Evolutionary conservation across 805 yeast species (phyloP).

Genomic region (Candida orba): DNA sequence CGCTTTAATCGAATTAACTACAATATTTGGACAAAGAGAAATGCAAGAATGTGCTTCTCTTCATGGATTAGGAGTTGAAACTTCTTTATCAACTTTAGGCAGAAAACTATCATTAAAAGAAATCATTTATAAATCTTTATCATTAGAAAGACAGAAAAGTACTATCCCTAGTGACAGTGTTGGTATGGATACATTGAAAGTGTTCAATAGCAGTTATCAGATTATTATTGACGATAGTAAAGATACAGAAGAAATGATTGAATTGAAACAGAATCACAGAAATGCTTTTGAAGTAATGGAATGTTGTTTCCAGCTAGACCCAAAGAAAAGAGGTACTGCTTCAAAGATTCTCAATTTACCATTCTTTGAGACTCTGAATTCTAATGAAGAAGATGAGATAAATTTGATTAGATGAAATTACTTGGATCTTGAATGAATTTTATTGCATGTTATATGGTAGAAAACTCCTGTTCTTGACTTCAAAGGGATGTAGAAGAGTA

Average conservation of each 20-base stretch:
- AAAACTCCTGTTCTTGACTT: no score
- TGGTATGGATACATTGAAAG: slow-evolving; percentile 54
- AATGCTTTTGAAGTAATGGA: slow-evolving; percentile 22
- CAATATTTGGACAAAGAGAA: slow-evolving; percentile 68
- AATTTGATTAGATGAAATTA: background rate
- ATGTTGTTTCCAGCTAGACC: slow-evolving; percentile 68
- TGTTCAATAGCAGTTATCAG: slow-evolving; percentile 1
- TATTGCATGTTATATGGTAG: background rate
- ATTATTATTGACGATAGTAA: slow-evolving; percentile 17
- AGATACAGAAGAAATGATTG: slow-evolving; percentile 2
- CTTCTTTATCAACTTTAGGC: slow-evolving; percentile 46
- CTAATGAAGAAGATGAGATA: slow-evolving; percentile 6
- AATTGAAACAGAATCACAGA: slow-evolving; percentile 12
- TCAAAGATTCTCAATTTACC: slow-evolving; percentile 51
- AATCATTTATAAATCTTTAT: slow-evolving; percentile 37
- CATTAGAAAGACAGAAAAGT: slow-evolving; percentile 43
- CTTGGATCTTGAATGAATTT: no score
- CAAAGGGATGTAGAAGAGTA: no score
- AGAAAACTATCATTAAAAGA: slow-evolving; percentile 21
- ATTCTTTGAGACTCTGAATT: slow-evolving; percentile 14
- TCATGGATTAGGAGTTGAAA: slow-evolving; percentile 85
- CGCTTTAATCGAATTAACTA: slow-evolving; percentile 77
- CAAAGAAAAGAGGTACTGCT: slow-evolving; percentile 72
- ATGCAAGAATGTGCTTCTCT: slow-evolving; percentile 71
- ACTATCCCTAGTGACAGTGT: slow-evolving; percentile 68